Evolutionary conservation across 352 stramenopile species (phyloP), one percentile per base, ranked within the genome.

Genomic region (Peronospora farinosa): DNA sequence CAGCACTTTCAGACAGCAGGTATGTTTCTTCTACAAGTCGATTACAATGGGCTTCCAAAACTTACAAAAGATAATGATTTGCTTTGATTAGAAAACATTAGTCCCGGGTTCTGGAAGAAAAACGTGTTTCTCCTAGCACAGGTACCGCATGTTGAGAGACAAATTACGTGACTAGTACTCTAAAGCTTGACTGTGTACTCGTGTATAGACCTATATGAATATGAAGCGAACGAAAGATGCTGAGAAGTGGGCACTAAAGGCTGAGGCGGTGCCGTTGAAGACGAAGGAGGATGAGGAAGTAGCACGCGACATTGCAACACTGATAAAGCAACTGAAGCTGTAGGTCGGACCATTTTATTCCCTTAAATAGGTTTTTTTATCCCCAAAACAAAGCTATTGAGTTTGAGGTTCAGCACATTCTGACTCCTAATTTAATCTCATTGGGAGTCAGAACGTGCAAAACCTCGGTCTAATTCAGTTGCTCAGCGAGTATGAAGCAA

Each of bases 21-120:
- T 84, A 75, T 38, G 41, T 27, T n/a, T 28, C 30, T 10, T 11
- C 3, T 17, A 15, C 9, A 6, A 16, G 10, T 25, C 23, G 3
- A 19, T 25, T 40, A 16, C 5, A 3, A 47, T 42, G 19, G 13
- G 7, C 47, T 35, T 17, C 27, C 11, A 12, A 48, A 13, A 5
- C 27, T 40, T 7, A 60, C 15, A 43, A 33, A 21, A 39, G 5
- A 12, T 61, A 8, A 6, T 48, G 17, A n/a, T 59, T n/a, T 16
- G 28, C 2, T 33, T 50, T 48, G 10, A 47, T 35, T 21, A 84
- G 79, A 90, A 51, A 55, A 60, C 13, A 64, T 86, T 19, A 84
- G 69, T 19, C 79, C 79, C 4, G 72, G 73, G 0, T 83, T 76
- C 39, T 90, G 79, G 79, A 90, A 90, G 64, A 85, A 86, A 49